Conservation (phyloP, 257 asterid species). For the Nicotiana knightiana region DNA sequence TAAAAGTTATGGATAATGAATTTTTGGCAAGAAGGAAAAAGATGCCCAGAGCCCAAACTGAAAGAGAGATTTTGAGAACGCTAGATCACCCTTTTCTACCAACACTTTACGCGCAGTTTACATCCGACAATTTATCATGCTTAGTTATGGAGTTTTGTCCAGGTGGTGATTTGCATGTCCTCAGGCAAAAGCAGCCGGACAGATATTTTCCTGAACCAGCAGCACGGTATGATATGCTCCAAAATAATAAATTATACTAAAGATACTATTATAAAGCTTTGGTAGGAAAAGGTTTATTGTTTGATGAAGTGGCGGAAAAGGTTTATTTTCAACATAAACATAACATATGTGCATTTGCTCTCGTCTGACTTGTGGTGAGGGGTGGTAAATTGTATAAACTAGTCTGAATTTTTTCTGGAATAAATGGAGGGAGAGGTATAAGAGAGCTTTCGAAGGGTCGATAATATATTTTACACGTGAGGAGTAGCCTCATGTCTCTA, state of each 20-base stretch:
- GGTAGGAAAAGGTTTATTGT: neutral
- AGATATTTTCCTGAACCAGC: constrained; percentile 74
- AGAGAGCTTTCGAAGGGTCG: neutral
- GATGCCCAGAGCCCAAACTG: constrained; percentile 80
- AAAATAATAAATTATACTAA: neutral
- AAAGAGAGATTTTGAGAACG: constrained; percentile 78
- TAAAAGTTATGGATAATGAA: constrained; percentile 94
- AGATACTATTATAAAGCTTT: neutral
- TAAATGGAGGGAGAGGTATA: neutral
- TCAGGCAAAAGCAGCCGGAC: constrained; percentile 80
- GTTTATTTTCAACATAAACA: neutral
- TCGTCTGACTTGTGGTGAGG: neutral
- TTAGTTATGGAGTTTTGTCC: constrained; percentile 96
- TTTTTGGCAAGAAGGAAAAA: constrained; percentile 69
- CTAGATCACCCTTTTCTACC: constrained; percentile 98
- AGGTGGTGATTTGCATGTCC: constrained; percentile 90
- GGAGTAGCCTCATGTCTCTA: neutral
- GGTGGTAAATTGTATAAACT: neutral
- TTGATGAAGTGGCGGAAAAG: no score
- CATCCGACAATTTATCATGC: constrained; percentile 75
- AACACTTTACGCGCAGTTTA: constrained; percentile 78
- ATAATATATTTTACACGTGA: neutral
- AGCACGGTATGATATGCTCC: constrained; percentile 56
- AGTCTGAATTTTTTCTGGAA: neutral
- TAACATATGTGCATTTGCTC: neutral